Percentiles rank a stretch among this genome's conserved stretches.
phyloP scores from a whole-genome alignment of 345 rosid species.

The Corymbia maculata region DNA sequence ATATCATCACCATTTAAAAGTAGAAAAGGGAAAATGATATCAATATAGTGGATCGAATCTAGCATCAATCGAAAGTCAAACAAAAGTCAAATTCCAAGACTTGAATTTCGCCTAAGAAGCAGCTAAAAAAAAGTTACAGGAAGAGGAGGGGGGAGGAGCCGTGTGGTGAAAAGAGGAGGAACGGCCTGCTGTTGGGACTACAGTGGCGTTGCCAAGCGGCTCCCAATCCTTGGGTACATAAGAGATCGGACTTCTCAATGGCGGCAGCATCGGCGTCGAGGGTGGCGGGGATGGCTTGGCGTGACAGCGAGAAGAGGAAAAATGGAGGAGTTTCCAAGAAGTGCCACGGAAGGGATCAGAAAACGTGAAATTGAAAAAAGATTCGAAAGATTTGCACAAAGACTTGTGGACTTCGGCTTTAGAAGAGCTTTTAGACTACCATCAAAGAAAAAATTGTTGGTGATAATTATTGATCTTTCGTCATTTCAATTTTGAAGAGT shows the following conservation, averaged over 20 bases:
- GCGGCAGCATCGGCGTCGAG: slow-evolving; percentile 1
- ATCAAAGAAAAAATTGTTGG: too few species aligned
- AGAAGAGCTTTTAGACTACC: too few species aligned
- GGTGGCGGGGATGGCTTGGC: slow-evolving; percentile 10
- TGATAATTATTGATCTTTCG: too few species aligned
- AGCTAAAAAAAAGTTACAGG: slow-evolving; percentile 22
- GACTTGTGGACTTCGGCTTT: neutral
- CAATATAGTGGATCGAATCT: neutral
- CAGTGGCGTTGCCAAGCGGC: slow-evolving; percentile 20
- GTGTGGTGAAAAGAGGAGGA: slow-evolving; percentile 21
- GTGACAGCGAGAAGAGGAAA: accelerated
- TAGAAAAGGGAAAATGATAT: neutral
- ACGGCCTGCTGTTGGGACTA: slow-evolving; percentile 25
- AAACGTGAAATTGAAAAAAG: neutral
- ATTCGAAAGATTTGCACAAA: neutral
- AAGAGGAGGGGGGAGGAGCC: slow-evolving; percentile 20
- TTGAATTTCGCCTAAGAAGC: neutral
- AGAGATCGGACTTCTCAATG: slow-evolving; percentile 21
- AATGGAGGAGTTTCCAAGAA: neutral
- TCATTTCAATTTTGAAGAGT: too few species aligned
- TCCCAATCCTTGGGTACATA: slow-evolving; percentile 49
- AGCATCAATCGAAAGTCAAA: neutral
- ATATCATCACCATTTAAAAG: neutral
- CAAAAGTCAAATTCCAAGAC: neutral
- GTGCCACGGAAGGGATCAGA: neutral